These are phyloP conservation scores for Trichosanthes cucumerina DNA, from an alignment of 306 rosid species.

Conservation along the genomic window DNA sequence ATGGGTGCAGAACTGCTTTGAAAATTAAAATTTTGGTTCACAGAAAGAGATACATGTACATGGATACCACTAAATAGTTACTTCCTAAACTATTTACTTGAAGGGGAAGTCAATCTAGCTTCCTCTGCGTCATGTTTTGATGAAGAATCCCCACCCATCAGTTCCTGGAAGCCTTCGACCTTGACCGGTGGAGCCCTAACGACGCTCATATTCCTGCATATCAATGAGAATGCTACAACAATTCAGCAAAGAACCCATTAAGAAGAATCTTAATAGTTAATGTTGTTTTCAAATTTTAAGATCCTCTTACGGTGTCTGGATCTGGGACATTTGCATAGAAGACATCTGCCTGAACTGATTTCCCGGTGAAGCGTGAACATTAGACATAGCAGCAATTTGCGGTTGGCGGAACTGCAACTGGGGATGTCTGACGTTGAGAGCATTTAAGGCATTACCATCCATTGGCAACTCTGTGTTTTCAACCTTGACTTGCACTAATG, in stretches of 20 bases:
- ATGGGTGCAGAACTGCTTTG: neutral
- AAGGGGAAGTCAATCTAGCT: conserved; percentile 60
- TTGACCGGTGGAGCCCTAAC: conserved; percentile 88
- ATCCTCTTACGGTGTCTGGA: conserved; percentile 61
- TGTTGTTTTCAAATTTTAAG: conserved; percentile 9
- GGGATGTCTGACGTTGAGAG: conserved; percentile 40
- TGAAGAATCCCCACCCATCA: conserved; percentile 82
- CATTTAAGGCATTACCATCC: conserved; percentile 46
- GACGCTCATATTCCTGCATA: conserved; percentile 53
- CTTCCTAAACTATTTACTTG: conserved; percentile 30
- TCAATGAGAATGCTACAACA: conserved; percentile 11
- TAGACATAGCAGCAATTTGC: conserved; percentile 60
- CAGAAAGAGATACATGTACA: neutral
- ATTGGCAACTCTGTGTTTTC: conserved; percentile 61
- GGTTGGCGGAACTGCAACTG: conserved; percentile 79
- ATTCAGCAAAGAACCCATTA: conserved; percentile 2
- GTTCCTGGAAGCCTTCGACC: conserved; percentile 85
- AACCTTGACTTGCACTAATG: conserved; percentile 78
- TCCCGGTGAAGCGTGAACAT: conserved; percentile 43
- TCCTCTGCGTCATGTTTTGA: conserved; percentile 78
- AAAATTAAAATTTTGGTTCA: neutral
- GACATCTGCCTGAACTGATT: conserved; percentile 66
- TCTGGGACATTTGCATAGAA: conserved; percentile 49
- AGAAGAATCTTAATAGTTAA: neutral
- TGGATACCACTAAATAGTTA: neutral